Evolutionary conservation across 108 stramenopile species (phyloP).

Genomic region (Epipyxis sp.): DNA sequence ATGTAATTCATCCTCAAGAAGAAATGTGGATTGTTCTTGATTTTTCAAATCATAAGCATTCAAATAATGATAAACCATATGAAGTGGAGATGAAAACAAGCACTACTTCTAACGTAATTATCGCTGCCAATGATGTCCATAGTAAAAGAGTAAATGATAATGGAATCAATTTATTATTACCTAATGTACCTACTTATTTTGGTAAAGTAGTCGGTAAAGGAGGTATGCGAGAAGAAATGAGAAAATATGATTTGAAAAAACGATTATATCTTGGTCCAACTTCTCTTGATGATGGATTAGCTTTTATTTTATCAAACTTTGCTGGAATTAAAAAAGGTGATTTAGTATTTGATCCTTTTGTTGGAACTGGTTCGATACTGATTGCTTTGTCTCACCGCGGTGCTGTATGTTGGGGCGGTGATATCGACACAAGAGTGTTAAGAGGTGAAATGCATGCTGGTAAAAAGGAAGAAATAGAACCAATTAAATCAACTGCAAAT

Average conservation of each 20-base stretch:
- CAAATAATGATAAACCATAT: conserved; percentile 38
- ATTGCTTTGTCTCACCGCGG: conserved; percentile 80
- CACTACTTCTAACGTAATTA: conserved; percentile 29
- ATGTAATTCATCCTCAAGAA: conserved; percentile 31
- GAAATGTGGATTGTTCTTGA: conserved; percentile 37
- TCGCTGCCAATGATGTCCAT: background rate
- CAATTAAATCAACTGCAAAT: background rate
- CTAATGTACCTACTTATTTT: background rate
- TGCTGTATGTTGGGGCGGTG: conserved; percentile 79
- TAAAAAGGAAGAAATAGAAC: conserved; percentile 31
- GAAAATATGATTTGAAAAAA: conserved; percentile 79
- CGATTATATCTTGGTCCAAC: conserved; percentile 91
- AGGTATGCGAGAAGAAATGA: conserved; percentile 49
- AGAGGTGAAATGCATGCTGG: conserved; percentile 63
- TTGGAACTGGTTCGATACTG: conserved; percentile 91
- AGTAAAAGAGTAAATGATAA: conserved; percentile 21
- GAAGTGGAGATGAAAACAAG: conserved; percentile 41
- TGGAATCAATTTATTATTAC: background rate
- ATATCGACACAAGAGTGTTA: conserved; percentile 88
- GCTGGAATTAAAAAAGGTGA: conserved; percentile 50
- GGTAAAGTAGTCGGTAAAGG: background rate
- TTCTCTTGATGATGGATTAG: conserved; percentile 90
- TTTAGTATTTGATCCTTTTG: conserved; percentile 87
- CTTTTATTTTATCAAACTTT: conserved; percentile 87
- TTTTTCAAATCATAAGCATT: conserved; percentile 40